A percentile compares a stretch with the other conserved stretches of the same genome.
These are phyloP conservation scores for Capsicum rhomboideum DNA, from an alignment of 257 asterid genomes.

Conservation along the genomic window DNA sequence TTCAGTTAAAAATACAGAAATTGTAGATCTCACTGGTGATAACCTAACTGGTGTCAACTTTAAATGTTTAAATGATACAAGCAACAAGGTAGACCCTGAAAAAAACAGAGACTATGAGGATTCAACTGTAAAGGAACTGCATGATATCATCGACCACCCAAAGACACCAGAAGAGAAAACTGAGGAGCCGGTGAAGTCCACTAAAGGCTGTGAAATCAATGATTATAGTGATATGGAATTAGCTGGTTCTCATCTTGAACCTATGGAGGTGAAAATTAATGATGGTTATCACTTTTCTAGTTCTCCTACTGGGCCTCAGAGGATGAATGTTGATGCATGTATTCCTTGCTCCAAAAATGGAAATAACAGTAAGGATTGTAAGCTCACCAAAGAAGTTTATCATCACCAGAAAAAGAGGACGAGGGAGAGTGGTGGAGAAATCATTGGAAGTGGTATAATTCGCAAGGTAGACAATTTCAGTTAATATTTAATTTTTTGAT, in stretches of 20 bases:
- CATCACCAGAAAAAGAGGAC: conserved; percentile 22
- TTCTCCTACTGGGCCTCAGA: conserved; percentile 12
- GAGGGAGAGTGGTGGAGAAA: conserved; percentile 4
- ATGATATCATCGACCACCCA: neutral
- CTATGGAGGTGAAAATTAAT: conserved; percentile 2
- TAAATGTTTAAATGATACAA: neutral
- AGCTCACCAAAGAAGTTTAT: conserved; percentile 7
- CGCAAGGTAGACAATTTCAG: conserved; percentile 19
- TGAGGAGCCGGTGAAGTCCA: neutral
- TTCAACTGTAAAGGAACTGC: neutral
- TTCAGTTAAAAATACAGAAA: neutral
- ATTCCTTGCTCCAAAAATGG: neutral
- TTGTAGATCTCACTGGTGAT: neutral
- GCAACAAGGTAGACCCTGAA: neutral
- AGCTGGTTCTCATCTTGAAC: neutral
- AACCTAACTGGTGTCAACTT: conserved; percentile 4
- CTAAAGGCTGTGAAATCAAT: neutral
- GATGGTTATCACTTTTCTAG: conserved; percentile 2
- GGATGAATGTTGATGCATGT: neutral
- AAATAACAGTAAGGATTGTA: conserved; percentile 5
- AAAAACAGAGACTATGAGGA: neutral
- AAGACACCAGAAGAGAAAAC: neutral
- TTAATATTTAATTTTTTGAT: neutral
- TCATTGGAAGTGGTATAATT: neutral
- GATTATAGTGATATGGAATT: neutral